Evolutionary conservation across 768 basidiomycete species (phyloP).

Genomic region (Phaffia australis): DNA sequence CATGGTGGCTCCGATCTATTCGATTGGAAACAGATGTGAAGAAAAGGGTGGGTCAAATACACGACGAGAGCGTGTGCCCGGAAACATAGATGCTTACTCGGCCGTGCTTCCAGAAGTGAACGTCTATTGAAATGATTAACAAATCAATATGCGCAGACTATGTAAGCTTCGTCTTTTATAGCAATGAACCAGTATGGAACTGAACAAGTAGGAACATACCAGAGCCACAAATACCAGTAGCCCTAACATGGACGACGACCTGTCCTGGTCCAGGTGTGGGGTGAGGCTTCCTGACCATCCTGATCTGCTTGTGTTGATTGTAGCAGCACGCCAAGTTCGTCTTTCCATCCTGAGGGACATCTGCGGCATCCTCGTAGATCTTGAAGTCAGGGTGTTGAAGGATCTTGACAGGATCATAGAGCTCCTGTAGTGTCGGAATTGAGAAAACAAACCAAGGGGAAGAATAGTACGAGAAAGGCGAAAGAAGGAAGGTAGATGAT

Average conservation of each 20-base stretch:
- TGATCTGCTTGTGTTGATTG: slow-evolving; percentile 36
- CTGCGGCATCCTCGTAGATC: slow-evolving; percentile 28
- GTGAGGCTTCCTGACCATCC: slow-evolving; percentile 38
- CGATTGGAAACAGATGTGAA: background rate
- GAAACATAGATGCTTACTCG: background rate
- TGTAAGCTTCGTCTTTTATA: background rate
- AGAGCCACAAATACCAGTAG: slow-evolving; percentile 41
- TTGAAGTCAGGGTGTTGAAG: slow-evolving; percentile 37
- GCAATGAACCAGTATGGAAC: background rate
- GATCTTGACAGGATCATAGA: slow-evolving; percentile 36
- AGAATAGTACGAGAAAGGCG: no score
- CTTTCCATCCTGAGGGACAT: slow-evolving; percentile 29
- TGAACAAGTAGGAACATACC: slow-evolving; percentile 25
- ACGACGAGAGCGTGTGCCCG: background rate
- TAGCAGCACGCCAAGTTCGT: slow-evolving; percentile 33
- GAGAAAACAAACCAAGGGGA: no score
- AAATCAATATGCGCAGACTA: background rate
- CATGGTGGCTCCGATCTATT: slow-evolving; percentile 5
- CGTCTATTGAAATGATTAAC: background rate
- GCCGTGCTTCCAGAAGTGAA: slow-evolving; percentile 24
- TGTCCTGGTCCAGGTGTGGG: slow-evolving; percentile 22
- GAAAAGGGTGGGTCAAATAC: background rate
- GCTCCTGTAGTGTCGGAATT: slow-evolving; percentile 15
- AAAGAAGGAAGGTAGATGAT: no score
- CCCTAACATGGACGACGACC: slow-evolving; percentile 37